These are phyloP conservation scores for Scedosporium apiospermum DNA, from an alignment of 2,329 filamentous ascomycete genomes.

Conservation along the genomic window DNA sequence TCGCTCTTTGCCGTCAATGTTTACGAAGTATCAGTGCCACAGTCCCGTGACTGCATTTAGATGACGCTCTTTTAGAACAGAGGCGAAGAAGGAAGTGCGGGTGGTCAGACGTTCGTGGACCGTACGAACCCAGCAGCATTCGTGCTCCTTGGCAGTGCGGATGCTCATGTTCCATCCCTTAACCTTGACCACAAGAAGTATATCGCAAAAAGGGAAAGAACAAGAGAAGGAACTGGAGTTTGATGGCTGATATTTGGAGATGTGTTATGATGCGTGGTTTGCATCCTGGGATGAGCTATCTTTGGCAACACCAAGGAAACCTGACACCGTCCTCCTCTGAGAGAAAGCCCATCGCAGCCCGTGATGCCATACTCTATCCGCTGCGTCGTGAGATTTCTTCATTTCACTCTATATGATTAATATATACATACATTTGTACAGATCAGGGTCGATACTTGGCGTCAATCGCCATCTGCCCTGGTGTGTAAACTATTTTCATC, in stretches of 20 bases:
- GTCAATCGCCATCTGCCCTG: background rate
- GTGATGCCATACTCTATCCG: background rate
- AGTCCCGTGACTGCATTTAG: background rate
- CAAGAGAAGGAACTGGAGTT: too few species aligned
- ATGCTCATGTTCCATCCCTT: too few species aligned
- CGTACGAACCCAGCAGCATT: background rate
- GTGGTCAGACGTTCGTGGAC: background rate
- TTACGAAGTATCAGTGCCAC: background rate
- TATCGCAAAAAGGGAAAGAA: too few species aligned
- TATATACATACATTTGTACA: constrained; percentile 1
- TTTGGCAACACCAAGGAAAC: background rate
- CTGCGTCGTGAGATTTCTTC: constrained; percentile 2
- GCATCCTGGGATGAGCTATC: background rate
- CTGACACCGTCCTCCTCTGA: background rate
- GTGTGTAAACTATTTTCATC: background rate
- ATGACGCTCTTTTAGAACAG: background rate
- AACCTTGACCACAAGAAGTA: too few species aligned
- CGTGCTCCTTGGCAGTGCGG: too few species aligned
- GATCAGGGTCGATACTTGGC: background rate
- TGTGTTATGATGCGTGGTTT: background rate
- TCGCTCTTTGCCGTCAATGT: too few species aligned
- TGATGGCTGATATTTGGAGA: too few species aligned
- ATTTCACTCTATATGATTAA: constrained; percentile 6
- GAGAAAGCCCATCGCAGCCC: background rate
- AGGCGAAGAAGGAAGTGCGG: background rate